Evolutionary conservation across 2,329 filamentous ascomycete species (phyloP).

Genomic region (Chrysoporthe austroafricana): DNA sequence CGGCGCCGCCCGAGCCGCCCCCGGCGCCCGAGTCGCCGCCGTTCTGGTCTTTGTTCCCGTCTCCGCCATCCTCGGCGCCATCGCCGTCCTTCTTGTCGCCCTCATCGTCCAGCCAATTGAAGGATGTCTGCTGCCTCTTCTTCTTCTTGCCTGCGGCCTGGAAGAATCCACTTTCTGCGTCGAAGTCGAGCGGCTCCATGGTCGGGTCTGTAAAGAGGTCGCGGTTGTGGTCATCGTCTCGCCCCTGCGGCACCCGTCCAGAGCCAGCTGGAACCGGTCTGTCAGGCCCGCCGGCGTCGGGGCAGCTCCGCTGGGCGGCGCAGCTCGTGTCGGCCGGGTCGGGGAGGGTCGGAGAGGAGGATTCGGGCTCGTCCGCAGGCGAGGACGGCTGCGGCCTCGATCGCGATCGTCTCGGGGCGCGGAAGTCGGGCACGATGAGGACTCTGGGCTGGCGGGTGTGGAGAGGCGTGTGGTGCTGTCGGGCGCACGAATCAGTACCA

Average conservation of each 20-base stretch:
- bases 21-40: conserved; percentile 38
- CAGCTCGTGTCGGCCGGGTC: conserved; percentile 40
- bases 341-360: conserved; percentile 31
- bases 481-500: conserved; percentile 15
- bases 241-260: conserved; percentile 24
- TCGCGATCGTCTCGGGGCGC: conserved; percentile 35
- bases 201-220: conserved; percentile 52
- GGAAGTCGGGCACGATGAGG: conserved; percentile 35
- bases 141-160: conserved; percentile 64
- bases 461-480: conserved; percentile 8
- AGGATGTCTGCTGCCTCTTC: conserved; percentile 48
- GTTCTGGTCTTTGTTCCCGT: conserved; percentile 39
- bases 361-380: conserved; percentile 31
- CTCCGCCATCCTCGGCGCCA: conserved; percentile 44
- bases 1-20: conserved; percentile 39
- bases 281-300: conserved; percentile 32
- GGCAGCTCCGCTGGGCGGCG: conserved; percentile 36
- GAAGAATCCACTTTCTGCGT: conserved; percentile 55
- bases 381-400: conserved; percentile 33
- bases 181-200: conserved; percentile 59
- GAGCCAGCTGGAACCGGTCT: conserved; percentile 30
- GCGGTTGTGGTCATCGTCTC: conserved; percentile 33
- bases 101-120: conserved; percentile 48
- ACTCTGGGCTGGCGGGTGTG: conserved; percentile 18
- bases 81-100: conserved; percentile 48